Evolutionary conservation across 805 yeast species (phyloP).

Genomic region (Torulaspora maleeae): DNA sequence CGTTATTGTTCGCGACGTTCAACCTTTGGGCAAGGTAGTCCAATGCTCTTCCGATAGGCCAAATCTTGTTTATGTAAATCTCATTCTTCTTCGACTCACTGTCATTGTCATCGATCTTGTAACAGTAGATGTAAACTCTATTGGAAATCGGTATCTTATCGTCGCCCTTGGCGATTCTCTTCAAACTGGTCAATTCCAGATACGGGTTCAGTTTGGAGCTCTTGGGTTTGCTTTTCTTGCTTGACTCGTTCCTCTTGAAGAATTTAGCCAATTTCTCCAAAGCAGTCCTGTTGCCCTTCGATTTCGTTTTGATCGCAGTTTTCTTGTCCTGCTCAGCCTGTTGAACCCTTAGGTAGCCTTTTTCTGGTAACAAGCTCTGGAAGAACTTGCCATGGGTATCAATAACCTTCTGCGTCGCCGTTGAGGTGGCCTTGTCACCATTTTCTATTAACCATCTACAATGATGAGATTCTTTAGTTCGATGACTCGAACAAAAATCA

Average conservation of each 20-base stretch:
- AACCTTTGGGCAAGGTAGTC: constrained; percentile 30
- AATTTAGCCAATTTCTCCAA: constrained; percentile 27
- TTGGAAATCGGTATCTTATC: constrained; percentile 24
- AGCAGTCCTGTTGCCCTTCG: constrained; percentile 20
- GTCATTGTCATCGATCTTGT: constrained; percentile 16
- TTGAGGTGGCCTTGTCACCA: background rate
- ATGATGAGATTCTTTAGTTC: constrained; percentile 28
- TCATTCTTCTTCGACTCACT: constrained; percentile 12
- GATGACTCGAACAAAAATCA: constrained; percentile 31
- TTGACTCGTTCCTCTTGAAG: constrained; percentile 19
- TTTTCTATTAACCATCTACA: constrained; percentile 21
- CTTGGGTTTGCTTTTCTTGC: constrained; percentile 1
- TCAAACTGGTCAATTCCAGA: constrained; percentile 18
- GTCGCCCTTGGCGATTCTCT: constrained; percentile 29
- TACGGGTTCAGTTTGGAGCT: constrained; percentile 14
- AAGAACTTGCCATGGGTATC: constrained; percentile 24
- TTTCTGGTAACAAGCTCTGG: constrained; percentile 30
- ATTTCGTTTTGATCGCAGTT: constrained; percentile 3
- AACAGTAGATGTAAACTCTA: constrained; percentile 28
- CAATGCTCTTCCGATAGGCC: constrained; percentile 35
- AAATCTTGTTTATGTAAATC: constrained; percentile 28
- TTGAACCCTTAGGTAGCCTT: constrained; percentile 25
- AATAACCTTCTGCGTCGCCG: background rate
- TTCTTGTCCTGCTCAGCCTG: background rate
- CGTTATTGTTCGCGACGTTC: constrained; percentile 24